Base-by-base conservation (phyloP, 2,329 filamentous ascomycete species). In the Fusarium camptoceras region DNA sequence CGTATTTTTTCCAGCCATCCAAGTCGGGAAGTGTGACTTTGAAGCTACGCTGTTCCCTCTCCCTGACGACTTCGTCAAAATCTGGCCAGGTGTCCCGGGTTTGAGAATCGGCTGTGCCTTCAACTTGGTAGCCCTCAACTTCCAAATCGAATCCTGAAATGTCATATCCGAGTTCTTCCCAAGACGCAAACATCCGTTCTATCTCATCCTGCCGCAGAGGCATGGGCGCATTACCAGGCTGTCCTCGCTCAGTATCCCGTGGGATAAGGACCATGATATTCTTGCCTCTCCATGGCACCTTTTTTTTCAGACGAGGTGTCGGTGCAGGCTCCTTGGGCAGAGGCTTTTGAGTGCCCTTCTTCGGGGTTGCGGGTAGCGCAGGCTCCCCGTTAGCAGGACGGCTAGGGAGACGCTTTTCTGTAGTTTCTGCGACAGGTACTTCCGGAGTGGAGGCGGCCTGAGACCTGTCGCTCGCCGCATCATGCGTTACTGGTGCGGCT, bases 221-320 rank as follows among this genome's bases (percentile, higher is more conserved):
- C 59, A 83, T 79, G 1, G 87, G 85, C 0, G 83, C 80, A 39
- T 84, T 83, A 42, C 86, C 87, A 3, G 83, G 82, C 44, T 85
- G 83, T 22, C 91, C 91, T 70, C 91, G 86, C 55, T 88, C 85
- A 55, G 92, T 90, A 66, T 92, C 89, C 47, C 86, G 82, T 8
- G 92, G 92, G 22, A 94, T 81, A 27, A 90, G 82, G 44, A 94
- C 89, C 73, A 92, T 80, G 55, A 93, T 93, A 63, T 88, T 89
- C 81, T 93, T 94, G 60, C 90, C 91, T 75, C 87, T 91, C 91
- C 92, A 94, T 47, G 86, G 85, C 4, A 94, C 84, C 80, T 91
- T 93, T 78, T 92, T 94, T 81, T 87, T 92, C 10, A 87, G 68
- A 15, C 88, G 82, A n/a, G 88, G 87, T 8, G 87, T 87, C 48